Evolutionary conservation across 805 yeast species (phyloP).

Genomic region (Nakazawaea wickerhamii): DNA sequence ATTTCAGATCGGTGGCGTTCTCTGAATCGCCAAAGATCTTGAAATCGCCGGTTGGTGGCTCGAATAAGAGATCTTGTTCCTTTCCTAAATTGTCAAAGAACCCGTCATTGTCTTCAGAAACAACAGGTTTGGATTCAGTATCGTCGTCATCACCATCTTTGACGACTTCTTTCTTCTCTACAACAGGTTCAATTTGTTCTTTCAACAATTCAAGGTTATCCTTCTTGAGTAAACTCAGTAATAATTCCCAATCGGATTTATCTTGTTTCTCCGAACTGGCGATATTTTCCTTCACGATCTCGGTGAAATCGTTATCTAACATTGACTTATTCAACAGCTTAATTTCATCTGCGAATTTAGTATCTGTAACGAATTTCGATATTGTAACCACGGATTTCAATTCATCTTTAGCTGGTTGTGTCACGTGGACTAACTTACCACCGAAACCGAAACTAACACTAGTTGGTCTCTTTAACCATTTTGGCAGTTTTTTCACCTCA

Average conservation of each 20-base stretch:
- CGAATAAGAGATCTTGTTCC: constrained; percentile 16
- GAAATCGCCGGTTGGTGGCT: constrained; percentile 52
- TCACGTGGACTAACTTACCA: constrained; percentile 68
- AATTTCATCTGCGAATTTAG: constrained; percentile 29
- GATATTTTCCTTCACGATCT: constrained; percentile 51
- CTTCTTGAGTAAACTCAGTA: constrained; percentile 43
- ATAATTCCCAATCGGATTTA: constrained; percentile 61
- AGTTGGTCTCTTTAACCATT: constrained; percentile 74
- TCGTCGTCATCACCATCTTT: constrained; percentile 18
- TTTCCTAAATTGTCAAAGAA: constrained; percentile 25
- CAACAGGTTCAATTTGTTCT: constrained; percentile 27
- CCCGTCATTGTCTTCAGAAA: constrained; percentile 28
- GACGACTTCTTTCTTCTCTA: constrained; percentile 11
- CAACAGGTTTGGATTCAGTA: constrained; percentile 15
- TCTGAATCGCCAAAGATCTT: constrained; percentile 29
- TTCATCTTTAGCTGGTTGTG: constrained; percentile 31
- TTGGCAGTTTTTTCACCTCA: constrained; percentile 74
- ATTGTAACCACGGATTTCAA: constrained; percentile 36
- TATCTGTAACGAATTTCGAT: constrained; percentile 35
- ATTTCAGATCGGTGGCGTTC: constrained; percentile 37
- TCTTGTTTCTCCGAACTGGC: constrained; percentile 31
- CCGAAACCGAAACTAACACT: constrained; percentile 90
- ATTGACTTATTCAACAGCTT: constrained; percentile 51
- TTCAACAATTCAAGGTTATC: constrained; percentile 49
- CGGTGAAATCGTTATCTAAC: constrained; percentile 44